These are phyloP conservation scores for Talaromyces sp. DNA, from an alignment of 2,329 filamentous ascomycete genomes.

Conservation along the genomic window DNA sequence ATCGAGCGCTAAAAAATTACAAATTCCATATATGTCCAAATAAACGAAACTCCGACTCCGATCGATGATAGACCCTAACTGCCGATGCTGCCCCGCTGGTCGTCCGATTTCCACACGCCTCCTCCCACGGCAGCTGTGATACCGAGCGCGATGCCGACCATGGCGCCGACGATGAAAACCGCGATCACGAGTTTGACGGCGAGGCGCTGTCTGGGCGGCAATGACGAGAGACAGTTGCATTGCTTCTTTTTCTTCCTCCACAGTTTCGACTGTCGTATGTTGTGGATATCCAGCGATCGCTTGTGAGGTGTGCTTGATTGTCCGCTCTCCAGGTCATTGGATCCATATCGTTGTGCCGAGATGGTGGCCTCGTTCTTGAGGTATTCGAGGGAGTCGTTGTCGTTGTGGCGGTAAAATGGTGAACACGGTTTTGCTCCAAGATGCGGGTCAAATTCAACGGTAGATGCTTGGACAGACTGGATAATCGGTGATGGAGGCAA, in stretches of 20 bases:
- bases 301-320: conserved; percentile 14
- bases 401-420: conserved; percentile 10
- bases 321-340: conserved; percentile 30
- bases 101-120: conserved; percentile 37
- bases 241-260: conserved; percentile 30
- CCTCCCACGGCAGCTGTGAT: conserved; percentile 40
- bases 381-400: conserved; percentile 22
- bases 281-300: conserved; percentile 13
- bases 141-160: conserved; percentile 42
- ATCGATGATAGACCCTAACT: background rate
- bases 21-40: background rate
- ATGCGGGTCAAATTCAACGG: conserved; percentile 10
- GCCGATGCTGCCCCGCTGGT: conserved; percentile 25
- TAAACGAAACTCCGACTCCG: background rate
- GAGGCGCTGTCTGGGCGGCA: conserved; percentile 34
- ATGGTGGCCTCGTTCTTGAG: conserved; percentile 19
- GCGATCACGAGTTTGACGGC: conserved; percentile 36
- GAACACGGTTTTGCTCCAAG: conserved; percentile 14
- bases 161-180: conserved; percentile 36
- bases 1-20: background rate
- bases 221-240: conserved; percentile 27
- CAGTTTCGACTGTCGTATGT: conserved; percentile 26
- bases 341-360: conserved; percentile 8
- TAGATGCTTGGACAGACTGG: conserved; percentile 1
- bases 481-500: conserved; percentile 5